Conservation (phyloP, 2,329 filamentous ascomycete species). For the Teratosphaeria nubilosa region DNA sequence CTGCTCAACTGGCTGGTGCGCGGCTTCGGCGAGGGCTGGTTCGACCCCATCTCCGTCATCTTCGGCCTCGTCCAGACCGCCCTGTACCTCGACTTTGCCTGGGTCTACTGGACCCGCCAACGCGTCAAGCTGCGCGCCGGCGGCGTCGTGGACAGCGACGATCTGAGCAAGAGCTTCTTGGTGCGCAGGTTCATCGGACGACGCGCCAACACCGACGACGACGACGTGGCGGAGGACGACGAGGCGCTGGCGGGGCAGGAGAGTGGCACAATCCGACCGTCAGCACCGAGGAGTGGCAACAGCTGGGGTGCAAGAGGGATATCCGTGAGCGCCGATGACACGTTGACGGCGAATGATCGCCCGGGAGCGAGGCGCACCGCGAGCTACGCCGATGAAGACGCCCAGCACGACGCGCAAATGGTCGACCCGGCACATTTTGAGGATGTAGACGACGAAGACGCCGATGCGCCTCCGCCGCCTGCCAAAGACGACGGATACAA, state of each 20-base stretch:
- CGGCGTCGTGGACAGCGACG: constrained; percentile 81
- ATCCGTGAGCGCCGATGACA: constrained; percentile 50
- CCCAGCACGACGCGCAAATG: constrained; percentile 24
- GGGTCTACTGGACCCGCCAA: constrained; percentile 92
- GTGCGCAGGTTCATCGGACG: constrained; percentile 66
- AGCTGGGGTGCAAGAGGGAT: constrained; percentile 51
- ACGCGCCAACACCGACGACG: constrained; percentile 28
- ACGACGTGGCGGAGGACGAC: constrained; percentile 53
- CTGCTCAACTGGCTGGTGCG: constrained; percentile 77
- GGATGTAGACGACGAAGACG: constrained; percentile 33
- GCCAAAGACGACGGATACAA: constrained; percentile 11
- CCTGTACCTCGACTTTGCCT: constrained; percentile 87
- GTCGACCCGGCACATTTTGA: constrained; percentile 39
- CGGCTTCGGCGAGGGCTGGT: constrained; percentile 48
- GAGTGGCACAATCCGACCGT: constrained; percentile 19
- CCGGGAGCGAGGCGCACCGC: background rate
- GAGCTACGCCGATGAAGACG: constrained; percentile 2
- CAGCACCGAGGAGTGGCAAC: constrained; percentile 13
- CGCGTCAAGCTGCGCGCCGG: constrained; percentile 85
- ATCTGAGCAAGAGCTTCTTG: constrained; percentile 76
- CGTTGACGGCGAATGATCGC: constrained; percentile 26
- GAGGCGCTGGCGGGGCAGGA: constrained; percentile 36
- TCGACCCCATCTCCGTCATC: constrained; percentile 65
- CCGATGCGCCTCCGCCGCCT: constrained; percentile 26
- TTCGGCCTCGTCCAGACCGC: constrained; percentile 85